phyloP scores from a whole-genome alignment of 148 eudicot species.

The Pharnaceum exiguum region DNA sequence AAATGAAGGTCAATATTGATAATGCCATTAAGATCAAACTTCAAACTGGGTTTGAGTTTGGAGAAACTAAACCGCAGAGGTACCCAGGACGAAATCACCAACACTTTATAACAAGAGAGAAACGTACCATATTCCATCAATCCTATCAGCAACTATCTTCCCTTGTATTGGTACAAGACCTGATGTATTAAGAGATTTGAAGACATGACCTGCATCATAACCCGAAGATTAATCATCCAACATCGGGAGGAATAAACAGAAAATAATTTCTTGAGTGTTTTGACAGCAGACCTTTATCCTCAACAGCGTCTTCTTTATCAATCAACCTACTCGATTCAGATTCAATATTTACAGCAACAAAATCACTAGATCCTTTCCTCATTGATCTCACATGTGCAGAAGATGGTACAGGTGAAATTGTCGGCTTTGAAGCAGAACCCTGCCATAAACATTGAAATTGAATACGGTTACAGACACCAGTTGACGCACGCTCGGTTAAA shows the following conservation, averaged over 20 bases:
- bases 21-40: too few species aligned
- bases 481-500: neutral
- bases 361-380: slow-evolving; percentile 82
- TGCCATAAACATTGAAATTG: slow-evolving; percentile 33
- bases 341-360: slow-evolving; percentile 75
- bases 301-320: slow-evolving; percentile 44
- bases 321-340: slow-evolving; percentile 79
- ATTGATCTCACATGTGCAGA: slow-evolving; percentile 72
- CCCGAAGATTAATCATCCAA: slow-evolving; percentile 7
- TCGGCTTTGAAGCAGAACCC: slow-evolving; percentile 56
- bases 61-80: neutral
- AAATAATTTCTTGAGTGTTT: neutral
- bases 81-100: neutral
- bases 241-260: neutral
- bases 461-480: neutral
- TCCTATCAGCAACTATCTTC: slow-evolving; percentile 73
- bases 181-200: slow-evolving; percentile 83
- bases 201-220: slow-evolving; percentile 69
- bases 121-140: slow-evolving; percentile 87
- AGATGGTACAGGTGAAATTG: slow-evolving; percentile 52
- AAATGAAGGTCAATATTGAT: too few species aligned
- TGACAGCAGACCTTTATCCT: slow-evolving; percentile 72
- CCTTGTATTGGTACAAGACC: slow-evolving; percentile 90
- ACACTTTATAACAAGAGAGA: neutral
- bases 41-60: too few species aligned